Evolutionary conservation across 805 yeast genomes (phyloP).

Genomic region (Suhomyces pyralidae): DNA sequence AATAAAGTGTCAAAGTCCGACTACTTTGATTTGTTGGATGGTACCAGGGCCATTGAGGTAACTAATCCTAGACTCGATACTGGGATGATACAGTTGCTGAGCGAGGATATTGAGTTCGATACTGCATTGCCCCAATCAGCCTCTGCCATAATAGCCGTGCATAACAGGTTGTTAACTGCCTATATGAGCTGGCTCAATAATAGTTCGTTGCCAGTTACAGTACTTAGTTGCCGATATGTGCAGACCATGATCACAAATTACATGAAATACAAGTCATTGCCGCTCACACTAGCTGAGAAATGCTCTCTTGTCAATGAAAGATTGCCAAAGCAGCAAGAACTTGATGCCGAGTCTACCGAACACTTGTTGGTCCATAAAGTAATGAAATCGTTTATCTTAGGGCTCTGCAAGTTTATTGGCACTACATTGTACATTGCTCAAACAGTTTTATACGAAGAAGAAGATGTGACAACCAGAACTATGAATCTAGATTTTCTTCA

Average conservation of each 20-base stretch:
- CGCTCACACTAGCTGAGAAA: slow-evolving; percentile 1
- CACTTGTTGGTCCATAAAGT: slow-evolving; percentile 46
- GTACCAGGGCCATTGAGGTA: slow-evolving; percentile 84
- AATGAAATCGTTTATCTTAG: slow-evolving; percentile 49
- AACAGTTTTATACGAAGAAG: slow-evolving; percentile 71
- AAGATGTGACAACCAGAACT: slow-evolving; percentile 64
- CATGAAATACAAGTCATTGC: not conserved
- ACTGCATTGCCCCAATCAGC: slow-evolving; percentile 31
- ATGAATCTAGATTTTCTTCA: slow-evolving; percentile 47
- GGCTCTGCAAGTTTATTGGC: slow-evolving; percentile 53
- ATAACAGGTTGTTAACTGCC: slow-evolving; percentile 52
- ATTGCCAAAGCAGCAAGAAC: not conserved
- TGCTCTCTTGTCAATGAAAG: slow-evolving; percentile 6
- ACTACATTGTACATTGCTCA: slow-evolving; percentile 45
- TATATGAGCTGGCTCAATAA: slow-evolving; percentile 75
- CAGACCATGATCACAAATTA: slow-evolving; percentile 46
- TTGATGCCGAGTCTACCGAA: slow-evolving; percentile 12
- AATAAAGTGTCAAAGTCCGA: slow-evolving; percentile 60
- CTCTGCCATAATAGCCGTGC: slow-evolving; percentile 43
- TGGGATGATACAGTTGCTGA: slow-evolving; percentile 52
- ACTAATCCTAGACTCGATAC: slow-evolving; percentile 74
- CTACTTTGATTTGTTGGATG: slow-evolving; percentile 67
- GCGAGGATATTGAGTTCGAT: slow-evolving; percentile 48
- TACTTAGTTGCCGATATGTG: slow-evolving; percentile 72
- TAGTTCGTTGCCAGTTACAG: slow-evolving; percentile 70